phyloP scores from a whole-genome alignment of 2,329 filamentous ascomycete species.

The Drechslerella stenobrocha region DNA sequence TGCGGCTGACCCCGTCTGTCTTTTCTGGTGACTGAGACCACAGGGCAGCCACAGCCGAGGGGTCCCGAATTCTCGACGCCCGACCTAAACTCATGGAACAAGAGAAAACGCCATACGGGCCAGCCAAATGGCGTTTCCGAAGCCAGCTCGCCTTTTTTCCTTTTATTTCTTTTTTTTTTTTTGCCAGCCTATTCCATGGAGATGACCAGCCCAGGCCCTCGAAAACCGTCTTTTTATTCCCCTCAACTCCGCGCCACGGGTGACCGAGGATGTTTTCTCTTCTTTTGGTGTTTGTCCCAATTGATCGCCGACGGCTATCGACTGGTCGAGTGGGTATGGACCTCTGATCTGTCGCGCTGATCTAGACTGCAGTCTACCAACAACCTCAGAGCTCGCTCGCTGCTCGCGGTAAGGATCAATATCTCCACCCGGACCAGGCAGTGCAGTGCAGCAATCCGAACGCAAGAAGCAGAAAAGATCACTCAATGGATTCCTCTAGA shows the following conservation, averaged over 20 bases:
- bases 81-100: constrained; percentile 43
- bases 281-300: background rate
- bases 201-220: constrained; percentile 21
- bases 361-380: constrained; percentile 19
- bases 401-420: constrained; percentile 30
- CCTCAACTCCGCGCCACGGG: constrained; percentile 42
- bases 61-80: background rate
- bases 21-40: background rate
- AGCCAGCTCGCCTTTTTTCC: constrained; percentile 23
- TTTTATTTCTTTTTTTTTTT: constrained; percentile 5
- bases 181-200: background rate
- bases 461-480: constrained; percentile 16
- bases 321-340: constrained; percentile 11
- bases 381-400: constrained; percentile 16
- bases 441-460: too few relatives aligned
- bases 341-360: constrained; percentile 10
- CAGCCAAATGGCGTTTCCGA: constrained; percentile 49
- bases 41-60: constrained; percentile 15
- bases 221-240: constrained; percentile 13
- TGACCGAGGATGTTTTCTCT: constrained; percentile 10
- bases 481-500: constrained; percentile 15
- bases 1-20: constrained; percentile 1
- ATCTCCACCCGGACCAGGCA: constrained; percentile 4
- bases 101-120: constrained; percentile 46
- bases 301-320: constrained; percentile 2